Conservation (phyloP, 805 yeast species). For the Candida multigemmis region DNA sequence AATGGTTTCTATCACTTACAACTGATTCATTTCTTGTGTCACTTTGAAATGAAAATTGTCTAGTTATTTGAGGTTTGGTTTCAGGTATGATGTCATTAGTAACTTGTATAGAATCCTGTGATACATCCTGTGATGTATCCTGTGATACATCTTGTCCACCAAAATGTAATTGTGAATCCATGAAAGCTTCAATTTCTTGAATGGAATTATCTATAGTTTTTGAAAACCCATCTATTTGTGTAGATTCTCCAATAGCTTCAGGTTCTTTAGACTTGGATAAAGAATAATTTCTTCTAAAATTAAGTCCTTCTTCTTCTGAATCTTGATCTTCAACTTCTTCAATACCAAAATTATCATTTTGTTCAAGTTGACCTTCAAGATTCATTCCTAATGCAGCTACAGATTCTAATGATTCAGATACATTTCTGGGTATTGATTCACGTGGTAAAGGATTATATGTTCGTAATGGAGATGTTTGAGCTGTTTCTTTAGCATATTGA, state of each 20-base stretch:
- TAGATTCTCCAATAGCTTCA: conserved; percentile 9
- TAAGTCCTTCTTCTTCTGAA: conserved; percentile 6
- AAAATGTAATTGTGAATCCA: conserved; percentile 23
- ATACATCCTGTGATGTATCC: conserved; percentile 1
- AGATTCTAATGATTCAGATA: conserved; percentile 15
- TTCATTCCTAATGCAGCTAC: conserved; percentile 17
- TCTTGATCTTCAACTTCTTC: conserved; percentile 27
- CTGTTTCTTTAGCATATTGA: conserved; percentile 12
- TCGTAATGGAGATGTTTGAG: conserved; percentile 15
- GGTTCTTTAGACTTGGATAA: neutral
- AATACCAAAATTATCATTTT: conserved; percentile 20
- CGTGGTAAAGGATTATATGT: conserved; percentile 7
- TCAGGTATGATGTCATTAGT: too few relatives aligned
- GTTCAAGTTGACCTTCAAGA: conserved; percentile 12
- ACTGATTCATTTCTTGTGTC: too few relatives aligned
- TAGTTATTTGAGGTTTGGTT: too few relatives aligned
- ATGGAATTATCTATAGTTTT: conserved; percentile 22
- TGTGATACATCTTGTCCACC: conserved; percentile 1
- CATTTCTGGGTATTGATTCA: conserved; percentile 6
- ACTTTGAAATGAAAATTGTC: too few relatives aligned
- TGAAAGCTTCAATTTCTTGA: conserved; percentile 29
- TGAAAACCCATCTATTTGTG: conserved; percentile 5
- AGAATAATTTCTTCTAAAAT: neutral
- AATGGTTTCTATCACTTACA: too few relatives aligned
- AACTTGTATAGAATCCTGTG: too few relatives aligned